phyloP scores from a whole-genome alignment of 176 grass and related monocot species.

The Oryza longistaminata region DNA sequence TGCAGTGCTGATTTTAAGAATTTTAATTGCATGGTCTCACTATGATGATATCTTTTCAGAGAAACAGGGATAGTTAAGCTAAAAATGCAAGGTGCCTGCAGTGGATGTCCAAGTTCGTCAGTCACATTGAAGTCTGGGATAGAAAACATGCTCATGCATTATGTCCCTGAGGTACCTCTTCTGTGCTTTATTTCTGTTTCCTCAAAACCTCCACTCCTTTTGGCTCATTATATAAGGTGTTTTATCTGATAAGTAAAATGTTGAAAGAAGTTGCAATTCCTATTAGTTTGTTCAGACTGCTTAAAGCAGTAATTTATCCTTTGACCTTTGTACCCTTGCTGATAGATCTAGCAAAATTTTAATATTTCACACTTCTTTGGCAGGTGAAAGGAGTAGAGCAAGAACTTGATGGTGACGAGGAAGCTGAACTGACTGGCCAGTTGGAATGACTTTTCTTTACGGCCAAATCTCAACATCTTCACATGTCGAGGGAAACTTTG shows the following conservation, averaged over 20 bases:
- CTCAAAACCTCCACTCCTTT: too few species aligned
- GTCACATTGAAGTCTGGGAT: slow-evolving; percentile 97
- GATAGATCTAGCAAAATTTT: not conserved
- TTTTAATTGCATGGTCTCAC: slow-evolving; percentile 8
- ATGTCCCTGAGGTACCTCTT: slow-evolving; percentile 81
- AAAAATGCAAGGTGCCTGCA: slow-evolving; percentile 98
- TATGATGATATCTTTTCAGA: slow-evolving; percentile 48
- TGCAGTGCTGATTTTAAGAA: not conserved
- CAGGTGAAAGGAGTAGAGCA: slow-evolving; percentile 97
- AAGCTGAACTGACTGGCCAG: slow-evolving; percentile 55
- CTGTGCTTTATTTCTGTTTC: not conserved
- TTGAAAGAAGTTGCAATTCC: not conserved
- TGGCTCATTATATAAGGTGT: not conserved
- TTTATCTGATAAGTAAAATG: slow-evolving; percentile 20
- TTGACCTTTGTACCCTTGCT: not conserved
- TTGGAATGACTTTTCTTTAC: slow-evolving; percentile 42
- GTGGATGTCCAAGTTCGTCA: slow-evolving; percentile 93
- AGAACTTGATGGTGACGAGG: slow-evolving; percentile 82
- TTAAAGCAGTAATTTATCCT: not conserved
- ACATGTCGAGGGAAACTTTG: not conserved
- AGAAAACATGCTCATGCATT: slow-evolving; percentile 99
- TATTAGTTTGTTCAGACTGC: not conserved
- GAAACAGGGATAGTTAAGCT: slow-evolving; percentile 87
- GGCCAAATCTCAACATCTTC: not conserved
- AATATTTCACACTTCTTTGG: slow-evolving; percentile 14